Base-by-base conservation (phyloP, 805 yeast species). In the Ogataea degrootiae region DNA sequence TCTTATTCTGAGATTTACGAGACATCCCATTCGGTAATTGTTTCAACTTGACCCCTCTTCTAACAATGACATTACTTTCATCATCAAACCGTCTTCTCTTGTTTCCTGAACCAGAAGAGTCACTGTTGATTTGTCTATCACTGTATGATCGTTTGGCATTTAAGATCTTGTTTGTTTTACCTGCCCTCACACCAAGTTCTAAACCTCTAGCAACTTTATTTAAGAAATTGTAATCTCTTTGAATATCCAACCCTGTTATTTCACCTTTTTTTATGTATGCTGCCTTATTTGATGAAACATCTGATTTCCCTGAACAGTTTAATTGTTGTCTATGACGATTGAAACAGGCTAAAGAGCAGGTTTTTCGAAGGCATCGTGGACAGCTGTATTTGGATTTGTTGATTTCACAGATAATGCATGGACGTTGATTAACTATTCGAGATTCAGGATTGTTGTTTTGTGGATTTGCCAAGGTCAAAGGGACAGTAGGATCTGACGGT, bases 211-310 rank as follows among this genome's bases (percentile, higher is more conserved):
- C 82, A 46, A 87, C 56, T 19, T 68, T 70, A 48, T 78, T 70
- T 33, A 91, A 66, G 59, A 87, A 87, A 60, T 87, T 85, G 63
- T 89, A 91, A 62, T 91, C 97, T 51, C 97, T 67, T 59, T 90
- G 89, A 6, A 90, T 77, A 41, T 81, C 78, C 5, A 64, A 55
- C 8, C 67, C 65, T 23, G 68, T 67, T 7, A 89, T 64, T 2
- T 73, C 73, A 4, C 65, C 63, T 44, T 76, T 72, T 1, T 80
- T 57, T 1, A 86, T 67, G 59, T 80, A 88, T 41, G 68, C 68
- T 1, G 88, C 72, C 14, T 77, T 78, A 8, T 57, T 59, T 15
- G 40, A 17, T 1, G 63, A 51, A 0, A 55, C 29, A 58, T 85
- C 88, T 34, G 80, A 74, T 17, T 58, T 53, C 0, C 97, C 97